Evolutionary conservation across 2,329 filamentous ascomycete genomes (phyloP), one percentile per base, ranked within the genome.

Genomic region (Aureobasidium melanogenum): DNA sequence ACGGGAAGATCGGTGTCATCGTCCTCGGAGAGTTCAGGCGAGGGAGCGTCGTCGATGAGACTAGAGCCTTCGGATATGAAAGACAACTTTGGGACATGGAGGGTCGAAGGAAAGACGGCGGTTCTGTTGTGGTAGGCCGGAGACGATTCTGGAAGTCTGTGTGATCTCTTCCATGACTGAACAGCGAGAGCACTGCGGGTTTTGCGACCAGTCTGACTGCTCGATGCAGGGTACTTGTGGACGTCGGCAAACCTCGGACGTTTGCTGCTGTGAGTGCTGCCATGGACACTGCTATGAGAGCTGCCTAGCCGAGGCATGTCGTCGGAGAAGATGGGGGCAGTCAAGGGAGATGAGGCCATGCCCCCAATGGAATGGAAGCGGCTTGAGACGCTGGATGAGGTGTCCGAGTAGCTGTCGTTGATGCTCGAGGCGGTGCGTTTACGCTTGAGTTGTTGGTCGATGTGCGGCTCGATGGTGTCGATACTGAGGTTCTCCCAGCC

Each of bases 401-500:
- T 91, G 76, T 96, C 91, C 66, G 91, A 96, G 64, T 91, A 80
- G 65, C 88, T 84, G 66, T 88, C 84, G 69, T 95, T 91, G 70
- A 86, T 87, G 68, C 80, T 79, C 67, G 78, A 80, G 66, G 79
- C 79, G 60, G 86, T 80, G 68, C 88, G 83, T 76, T 87, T 88
- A 67, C 86, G 83, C 76, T 88, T 84, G 72, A 92, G 81, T 75
- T 93, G 84, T 71, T 91, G 84, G 71, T 93, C 88, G 65, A 93
- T 79, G 72, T 87, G 88, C 56, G 91, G 90, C 76, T 96, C 91
- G 76, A 96, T 90, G 64, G 82, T 86, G 72, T 91, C 89, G 70
- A 95, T 84, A 65, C 88, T 89, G 72, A 96, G 83, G 74, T 94
- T 89, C 76, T 97, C 88, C 87, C 91, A 95, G 73, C 92, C 92